These are phyloP conservation scores for Typha latifolia DNA, from an alignment of 176 grass and related monocot genomes.

Conservation along the genomic window DNA sequence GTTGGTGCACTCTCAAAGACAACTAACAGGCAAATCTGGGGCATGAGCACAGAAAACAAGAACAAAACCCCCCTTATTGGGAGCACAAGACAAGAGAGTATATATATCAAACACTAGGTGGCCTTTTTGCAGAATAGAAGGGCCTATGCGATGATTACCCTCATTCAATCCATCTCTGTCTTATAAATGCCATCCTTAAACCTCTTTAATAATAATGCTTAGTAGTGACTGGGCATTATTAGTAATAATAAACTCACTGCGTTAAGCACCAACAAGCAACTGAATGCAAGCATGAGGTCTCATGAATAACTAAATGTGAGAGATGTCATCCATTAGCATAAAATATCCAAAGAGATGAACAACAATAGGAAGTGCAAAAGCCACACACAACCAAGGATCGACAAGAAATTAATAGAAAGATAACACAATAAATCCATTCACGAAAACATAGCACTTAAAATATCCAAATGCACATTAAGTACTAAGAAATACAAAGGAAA, in stretches of 20 bases:
- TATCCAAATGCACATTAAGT: no score
- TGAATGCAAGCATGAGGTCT: slow-evolving; percentile 22
- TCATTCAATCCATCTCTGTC: slow-evolving; percentile 6
- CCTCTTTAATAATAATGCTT: slow-evolving; percentile 6
- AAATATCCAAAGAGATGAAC: slow-evolving; percentile 12
- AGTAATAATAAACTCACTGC: slow-evolving; percentile 12
- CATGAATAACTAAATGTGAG: slow-evolving; percentile 17
- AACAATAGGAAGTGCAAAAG: neutral
- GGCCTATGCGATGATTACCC: slow-evolving; percentile 15
- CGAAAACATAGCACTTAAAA: no score
- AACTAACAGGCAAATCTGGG: slow-evolving; percentile 68
- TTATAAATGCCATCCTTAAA: slow-evolving; percentile 12
- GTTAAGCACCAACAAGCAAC: slow-evolving; percentile 19
- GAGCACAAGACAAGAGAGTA: slow-evolving; percentile 30
- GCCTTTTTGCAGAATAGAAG: slow-evolving; percentile 17
- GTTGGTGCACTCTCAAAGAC: slow-evolving; percentile 61
- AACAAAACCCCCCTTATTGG: slow-evolving; percentile 39
- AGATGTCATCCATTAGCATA: slow-evolving; percentile 27
- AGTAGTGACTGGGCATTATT: slow-evolving; percentile 18
- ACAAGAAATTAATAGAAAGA: neutral
- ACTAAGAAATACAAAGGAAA: slow-evolving; percentile 3
- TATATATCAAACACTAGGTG: slow-evolving; percentile 31
- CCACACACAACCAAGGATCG: neutral
- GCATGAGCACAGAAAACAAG: slow-evolving; percentile 78
- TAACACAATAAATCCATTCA: neutral